Percentiles rank a stretch among this genome's conserved stretches.
Evolutionary conservation across 176 grass and related monocot species (phyloP).

Genomic region (Eremochloa ophiuroides): DNA sequence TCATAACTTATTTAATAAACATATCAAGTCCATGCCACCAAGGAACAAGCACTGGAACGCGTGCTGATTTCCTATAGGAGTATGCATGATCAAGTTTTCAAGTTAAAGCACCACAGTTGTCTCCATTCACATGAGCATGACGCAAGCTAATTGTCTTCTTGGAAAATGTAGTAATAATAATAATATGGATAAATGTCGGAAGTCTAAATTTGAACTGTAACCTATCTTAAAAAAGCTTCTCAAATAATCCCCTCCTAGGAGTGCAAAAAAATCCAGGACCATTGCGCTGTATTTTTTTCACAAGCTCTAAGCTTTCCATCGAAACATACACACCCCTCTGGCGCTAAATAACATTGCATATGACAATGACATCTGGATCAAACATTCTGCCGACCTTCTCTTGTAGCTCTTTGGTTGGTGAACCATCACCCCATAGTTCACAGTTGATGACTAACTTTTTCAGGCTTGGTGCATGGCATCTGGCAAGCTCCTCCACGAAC

Average conservation of each 20-base stretch:
- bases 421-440: background rate
- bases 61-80: too few relatives aligned
- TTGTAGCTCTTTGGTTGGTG: background rate
- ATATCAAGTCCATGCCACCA: too few relatives aligned
- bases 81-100: too few relatives aligned
- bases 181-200: background rate
- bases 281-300: too few relatives aligned
- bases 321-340: background rate
- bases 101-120: too few relatives aligned
- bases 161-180: background rate
- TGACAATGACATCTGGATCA: background rate
- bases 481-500: background rate
- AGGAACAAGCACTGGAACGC: too few relatives aligned
- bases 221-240: background rate
- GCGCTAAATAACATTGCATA: background rate
- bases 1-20: too few relatives aligned
- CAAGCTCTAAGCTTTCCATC: background rate
- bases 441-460: background rate
- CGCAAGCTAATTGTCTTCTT: too few relatives aligned
- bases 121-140: too few relatives aligned
- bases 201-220: background rate
- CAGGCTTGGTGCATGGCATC: background rate
- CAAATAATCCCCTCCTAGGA: too few relatives aligned
- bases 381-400: background rate
- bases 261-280: too few relatives aligned